These are phyloP conservation scores for Poa pratensis DNA, from an alignment of 176 grass and related monocot species.

Conservation along the genomic window DNA sequence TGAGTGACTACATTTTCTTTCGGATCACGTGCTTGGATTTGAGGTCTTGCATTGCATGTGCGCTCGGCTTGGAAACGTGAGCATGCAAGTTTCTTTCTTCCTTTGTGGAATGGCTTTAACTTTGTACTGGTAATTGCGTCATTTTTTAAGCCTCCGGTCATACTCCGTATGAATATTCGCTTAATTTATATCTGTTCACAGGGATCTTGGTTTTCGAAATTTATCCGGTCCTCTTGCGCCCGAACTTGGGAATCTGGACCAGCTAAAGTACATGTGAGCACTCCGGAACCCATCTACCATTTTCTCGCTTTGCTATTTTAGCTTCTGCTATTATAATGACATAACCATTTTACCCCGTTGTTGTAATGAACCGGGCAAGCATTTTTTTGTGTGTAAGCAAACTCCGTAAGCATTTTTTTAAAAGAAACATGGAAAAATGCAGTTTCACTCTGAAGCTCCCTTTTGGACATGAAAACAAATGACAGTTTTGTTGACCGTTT, in stretches of 20 bases:
- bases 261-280: slow-evolving; percentile 9
- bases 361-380: neutral
- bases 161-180: neutral
- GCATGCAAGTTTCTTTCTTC: neutral
- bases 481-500: neutral
- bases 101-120: neutral
- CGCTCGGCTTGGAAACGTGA: no score
- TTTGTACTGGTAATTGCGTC: neutral
- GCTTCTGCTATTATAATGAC: neutral
- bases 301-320: neutral
- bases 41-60: neutral
- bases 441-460: neutral
- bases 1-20: neutral
- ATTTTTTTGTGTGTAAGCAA: neutral
- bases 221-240: neutral
- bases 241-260: neutral
- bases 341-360: neutral
- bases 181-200: neutral
- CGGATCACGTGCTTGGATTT: neutral
- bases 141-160: neutral
- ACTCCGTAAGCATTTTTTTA: neutral
- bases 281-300: neutral
- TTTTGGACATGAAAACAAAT: neutral
- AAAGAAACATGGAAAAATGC: neutral
- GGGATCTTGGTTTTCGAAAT: neutral